A percentile compares a stretch with the other conserved stretches of the same genome.
phyloP scores from a whole-genome alignment of 805 yeast species.

The Teunomyces pallodes region DNA sequence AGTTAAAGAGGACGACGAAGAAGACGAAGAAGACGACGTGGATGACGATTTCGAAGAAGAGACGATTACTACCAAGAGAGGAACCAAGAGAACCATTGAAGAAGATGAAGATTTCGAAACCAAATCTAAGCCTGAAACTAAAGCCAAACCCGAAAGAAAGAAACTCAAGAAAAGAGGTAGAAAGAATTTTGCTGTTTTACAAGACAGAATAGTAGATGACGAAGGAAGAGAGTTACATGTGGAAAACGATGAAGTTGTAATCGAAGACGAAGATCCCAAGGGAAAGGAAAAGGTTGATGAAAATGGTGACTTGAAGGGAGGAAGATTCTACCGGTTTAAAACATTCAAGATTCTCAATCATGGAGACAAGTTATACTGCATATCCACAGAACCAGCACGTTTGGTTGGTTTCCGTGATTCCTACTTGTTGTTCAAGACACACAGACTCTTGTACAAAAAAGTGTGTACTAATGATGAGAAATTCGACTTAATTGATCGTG shows the following conservation, averaged over 20 bases:
- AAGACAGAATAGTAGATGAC: slow-evolving; percentile 53
- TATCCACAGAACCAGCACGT: slow-evolving; percentile 94
- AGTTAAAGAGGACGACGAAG: slow-evolving; percentile 12
- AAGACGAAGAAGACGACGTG: slow-evolving; percentile 18
- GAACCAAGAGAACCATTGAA: slow-evolving; percentile 5
- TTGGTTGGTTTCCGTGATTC: slow-evolving; percentile 93
- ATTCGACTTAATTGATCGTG: slow-evolving; percentile 75
- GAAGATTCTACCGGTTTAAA: slow-evolving; percentile 69
- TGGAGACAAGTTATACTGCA: slow-evolving; percentile 79
- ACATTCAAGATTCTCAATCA: slow-evolving; percentile 62
- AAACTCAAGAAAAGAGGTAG: slow-evolving; percentile 21
- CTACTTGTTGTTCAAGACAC: slow-evolving; percentile 83
- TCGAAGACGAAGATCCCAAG: slow-evolving; percentile 66
- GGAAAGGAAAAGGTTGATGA: slow-evolving; percentile 74
- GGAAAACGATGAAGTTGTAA: slow-evolving; percentile 71
- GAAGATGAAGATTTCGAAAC: slow-evolving; percentile 2
- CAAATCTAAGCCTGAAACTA: not conserved
- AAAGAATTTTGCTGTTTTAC: slow-evolving; percentile 35
- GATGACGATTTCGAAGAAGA: slow-evolving; percentile 26
- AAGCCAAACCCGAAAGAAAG: not conserved
- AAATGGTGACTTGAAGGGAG: slow-evolving; percentile 67
- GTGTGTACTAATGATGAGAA: slow-evolving; percentile 76
- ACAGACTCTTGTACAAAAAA: slow-evolving; percentile 69
- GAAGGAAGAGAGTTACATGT: slow-evolving; percentile 66
- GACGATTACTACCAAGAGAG: slow-evolving; percentile 15